Evolutionary conservation across 2,329 filamentous ascomycete species (phyloP).

Genomic region (Fusarium sublunatum): DNA sequence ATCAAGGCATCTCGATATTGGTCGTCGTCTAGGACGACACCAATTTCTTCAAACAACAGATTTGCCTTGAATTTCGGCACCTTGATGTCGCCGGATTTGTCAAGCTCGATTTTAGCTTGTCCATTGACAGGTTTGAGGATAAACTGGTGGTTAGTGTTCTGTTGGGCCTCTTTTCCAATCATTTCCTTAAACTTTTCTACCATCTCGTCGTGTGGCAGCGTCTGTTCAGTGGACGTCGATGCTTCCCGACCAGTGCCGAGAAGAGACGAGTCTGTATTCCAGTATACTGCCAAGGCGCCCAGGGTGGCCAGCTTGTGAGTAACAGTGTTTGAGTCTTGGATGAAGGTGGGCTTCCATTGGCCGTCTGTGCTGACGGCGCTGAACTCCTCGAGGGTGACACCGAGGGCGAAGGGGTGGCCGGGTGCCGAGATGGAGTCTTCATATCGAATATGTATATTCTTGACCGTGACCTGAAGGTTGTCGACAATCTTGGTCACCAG

Average conservation of each 20-base stretch:
- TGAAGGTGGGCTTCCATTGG: conserved; percentile 95
- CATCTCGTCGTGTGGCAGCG: conserved; percentile 79
- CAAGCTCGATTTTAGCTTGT: conserved; percentile 91
- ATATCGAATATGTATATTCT: conserved; percentile 98
- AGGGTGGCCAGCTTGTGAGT: conserved; percentile 96
- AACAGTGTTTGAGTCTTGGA: conserved; percentile 82
- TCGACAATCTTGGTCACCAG: conserved; percentile 96
- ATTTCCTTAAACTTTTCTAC: conserved; percentile 80
- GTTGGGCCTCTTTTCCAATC: conserved; percentile 77
- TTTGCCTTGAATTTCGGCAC: conserved; percentile 90
- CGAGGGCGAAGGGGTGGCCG: conserved; percentile 93
- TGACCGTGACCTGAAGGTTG: conserved; percentile 96
- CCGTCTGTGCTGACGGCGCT: conserved; percentile 96
- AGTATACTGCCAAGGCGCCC: conserved; percentile 91
- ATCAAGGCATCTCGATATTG: conserved; percentile 98
- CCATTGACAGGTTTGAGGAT: conserved; percentile 96
- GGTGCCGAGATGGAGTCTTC: conserved; percentile 97
- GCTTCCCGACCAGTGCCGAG: conserved; percentile 84
- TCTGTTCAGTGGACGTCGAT: conserved; percentile 57
- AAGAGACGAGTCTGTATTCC: conserved; percentile 93
- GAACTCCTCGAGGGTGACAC: conserved; percentile 93
- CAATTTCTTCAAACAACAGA: conserved; percentile 95
- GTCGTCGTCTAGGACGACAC: conserved; percentile 95
- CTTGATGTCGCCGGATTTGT: conserved; percentile 86
- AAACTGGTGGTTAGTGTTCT: conserved; percentile 78